Evolutionary conservation across 2,329 filamentous ascomycete species (phyloP).

Genomic region (Arthrobotrys conoides): DNA sequence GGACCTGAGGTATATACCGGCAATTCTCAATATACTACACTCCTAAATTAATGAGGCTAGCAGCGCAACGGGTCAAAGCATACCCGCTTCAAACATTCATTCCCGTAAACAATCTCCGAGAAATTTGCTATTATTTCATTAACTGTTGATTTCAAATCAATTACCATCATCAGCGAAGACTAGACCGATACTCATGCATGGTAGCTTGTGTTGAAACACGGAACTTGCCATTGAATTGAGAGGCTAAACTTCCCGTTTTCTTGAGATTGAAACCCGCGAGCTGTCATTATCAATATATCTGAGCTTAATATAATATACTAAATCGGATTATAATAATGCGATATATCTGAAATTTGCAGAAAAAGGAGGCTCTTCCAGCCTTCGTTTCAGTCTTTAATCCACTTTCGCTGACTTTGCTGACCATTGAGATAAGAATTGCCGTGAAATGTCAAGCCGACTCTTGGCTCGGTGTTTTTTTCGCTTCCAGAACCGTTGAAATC

Average conservation of each 20-base stretch:
- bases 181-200: no score
- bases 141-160: no score
- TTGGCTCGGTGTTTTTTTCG: conserved; percentile 32
- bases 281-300: conserved; percentile 11
- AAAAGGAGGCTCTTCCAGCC: conserved; percentile 32
- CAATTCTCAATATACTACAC: no score
- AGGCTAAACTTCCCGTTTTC: conserved; percentile 10
- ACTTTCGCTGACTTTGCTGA: conserved; percentile 5
- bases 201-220: conserved; percentile 4
- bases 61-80: no score
- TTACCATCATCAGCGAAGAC: no score
- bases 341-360: conserved; percentile 30
- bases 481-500: conserved; percentile 36
- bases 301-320: background rate
- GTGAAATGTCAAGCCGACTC: background rate
- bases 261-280: background rate
- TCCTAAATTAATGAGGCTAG: no score
- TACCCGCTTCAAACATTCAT: no score
- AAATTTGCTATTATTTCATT: no score
- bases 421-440: conserved; percentile 26
- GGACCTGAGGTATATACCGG: no score
- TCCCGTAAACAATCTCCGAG: no score
- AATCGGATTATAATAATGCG: conserved; percentile 23
- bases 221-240: background rate
- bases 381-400: conserved; percentile 1